Percentiles rank a stretch among this genome's conserved stretches.
Conservation (phyloP, 257 asterid genomes). For the Solanum bukasovii region DNA sequence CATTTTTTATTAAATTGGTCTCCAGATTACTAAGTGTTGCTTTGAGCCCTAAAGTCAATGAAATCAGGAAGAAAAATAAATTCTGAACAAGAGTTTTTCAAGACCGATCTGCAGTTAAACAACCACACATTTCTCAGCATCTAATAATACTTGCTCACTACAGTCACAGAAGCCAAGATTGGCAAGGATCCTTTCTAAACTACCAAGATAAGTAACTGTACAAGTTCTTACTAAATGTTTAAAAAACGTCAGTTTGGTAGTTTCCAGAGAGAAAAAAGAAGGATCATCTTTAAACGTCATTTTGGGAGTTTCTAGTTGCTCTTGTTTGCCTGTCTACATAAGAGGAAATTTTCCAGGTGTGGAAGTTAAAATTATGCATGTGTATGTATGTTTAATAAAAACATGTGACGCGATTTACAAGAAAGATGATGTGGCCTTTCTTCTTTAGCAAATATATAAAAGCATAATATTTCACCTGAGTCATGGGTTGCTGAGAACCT, state of each 20-base stretch:
- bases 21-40: background rate
- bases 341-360: background rate
- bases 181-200: background rate
- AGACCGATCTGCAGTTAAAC: background rate
- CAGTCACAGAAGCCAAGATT: too few species aligned
- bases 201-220: background rate
- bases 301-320: background rate
- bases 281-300: background rate
- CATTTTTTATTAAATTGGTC: background rate
- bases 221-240: background rate
- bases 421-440: background rate
- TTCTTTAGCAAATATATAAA: background rate
- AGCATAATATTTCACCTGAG: constrained; percentile 48
- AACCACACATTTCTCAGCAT: background rate
- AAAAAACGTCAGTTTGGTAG: background rate
- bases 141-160: too few species aligned
- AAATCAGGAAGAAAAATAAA: background rate
- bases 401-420: background rate
- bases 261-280: background rate
- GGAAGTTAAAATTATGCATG: background rate
- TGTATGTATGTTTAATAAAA: background rate
- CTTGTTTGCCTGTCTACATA: background rate
- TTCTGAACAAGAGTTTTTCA: background rate
- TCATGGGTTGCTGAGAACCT: constrained; percentile 59
- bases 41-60: background rate